These are phyloP conservation scores for Paraleonurus japonicus DNA, from an alignment of 257 asterid species.

Conservation along the genomic window DNA sequence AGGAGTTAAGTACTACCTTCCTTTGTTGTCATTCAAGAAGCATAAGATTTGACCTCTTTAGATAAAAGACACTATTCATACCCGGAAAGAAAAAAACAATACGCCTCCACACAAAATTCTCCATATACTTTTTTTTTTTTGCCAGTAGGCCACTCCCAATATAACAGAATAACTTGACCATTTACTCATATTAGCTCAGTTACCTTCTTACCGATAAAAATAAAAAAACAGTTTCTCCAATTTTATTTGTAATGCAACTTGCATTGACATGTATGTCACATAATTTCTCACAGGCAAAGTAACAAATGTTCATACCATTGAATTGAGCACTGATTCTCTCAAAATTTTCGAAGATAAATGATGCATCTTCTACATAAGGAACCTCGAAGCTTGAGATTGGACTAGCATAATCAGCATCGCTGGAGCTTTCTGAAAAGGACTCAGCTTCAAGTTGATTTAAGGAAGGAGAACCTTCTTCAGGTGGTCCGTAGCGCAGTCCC, in stretches of 20 bases:
- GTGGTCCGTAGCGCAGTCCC: constrained; percentile 34
- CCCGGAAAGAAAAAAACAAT: neutral
- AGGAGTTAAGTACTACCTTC: neutral
- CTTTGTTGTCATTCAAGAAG: neutral
- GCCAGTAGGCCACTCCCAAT: neutral
- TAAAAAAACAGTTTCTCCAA: neutral
- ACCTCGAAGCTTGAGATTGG: constrained; percentile 65
- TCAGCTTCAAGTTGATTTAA: constrained; percentile 21
- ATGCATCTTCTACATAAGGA: constrained; percentile 44
- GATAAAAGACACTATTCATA: neutral
- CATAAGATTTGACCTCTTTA: neutral
- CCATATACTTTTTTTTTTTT: neutral
- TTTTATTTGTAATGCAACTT: neutral
- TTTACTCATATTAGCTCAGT: neutral
- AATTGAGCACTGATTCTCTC: constrained; percentile 59
- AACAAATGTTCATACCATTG: constrained; percentile 46
- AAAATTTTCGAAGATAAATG: constrained; percentile 50
- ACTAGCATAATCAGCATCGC: constrained; percentile 55
- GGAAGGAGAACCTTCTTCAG: constrained; percentile 29
- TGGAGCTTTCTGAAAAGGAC: constrained; percentile 47
- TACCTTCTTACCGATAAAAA: neutral
- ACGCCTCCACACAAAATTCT: neutral
- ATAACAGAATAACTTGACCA: neutral
- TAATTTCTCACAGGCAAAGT: neutral
- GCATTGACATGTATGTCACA: neutral